Evolutionary conservation across 345 rosid genomes (phyloP).

Genomic region (Lepidium africanum): DNA sequence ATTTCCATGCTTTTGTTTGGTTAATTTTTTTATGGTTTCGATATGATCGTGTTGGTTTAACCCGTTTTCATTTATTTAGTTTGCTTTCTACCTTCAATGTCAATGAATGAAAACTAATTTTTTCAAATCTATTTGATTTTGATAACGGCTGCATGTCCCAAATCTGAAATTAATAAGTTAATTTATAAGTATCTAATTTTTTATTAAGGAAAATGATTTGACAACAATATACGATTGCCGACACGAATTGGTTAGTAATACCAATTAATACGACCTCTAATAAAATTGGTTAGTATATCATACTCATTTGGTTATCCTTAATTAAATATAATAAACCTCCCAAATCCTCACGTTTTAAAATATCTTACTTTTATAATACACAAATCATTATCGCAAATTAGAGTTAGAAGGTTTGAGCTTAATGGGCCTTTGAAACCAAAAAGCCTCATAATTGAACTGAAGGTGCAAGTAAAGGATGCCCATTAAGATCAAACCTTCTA

Average conservation of each 20-base stretch:
- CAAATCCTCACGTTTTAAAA: conserved; percentile 7
- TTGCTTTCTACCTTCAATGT: neutral
- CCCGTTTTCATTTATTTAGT: neutral
- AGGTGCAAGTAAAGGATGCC: neutral
- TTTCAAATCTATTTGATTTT: neutral
- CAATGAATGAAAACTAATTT: neutral
- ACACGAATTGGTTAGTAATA: conserved; percentile 4
- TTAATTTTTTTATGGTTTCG: neutral
- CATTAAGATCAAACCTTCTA: neutral
- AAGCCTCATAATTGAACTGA: neutral
- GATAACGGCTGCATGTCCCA: neutral
- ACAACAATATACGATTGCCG: conserved; percentile 12
- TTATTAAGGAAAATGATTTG: neutral
- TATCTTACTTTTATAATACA: too few species aligned
- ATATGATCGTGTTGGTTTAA: neutral
- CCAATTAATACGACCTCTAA: conserved; percentile 13
- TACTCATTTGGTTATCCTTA: conserved; percentile 3
- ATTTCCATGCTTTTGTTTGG: neutral
- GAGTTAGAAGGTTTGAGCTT: too few species aligned
- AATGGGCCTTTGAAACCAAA: neutral
- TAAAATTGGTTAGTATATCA: conserved; percentile 25
- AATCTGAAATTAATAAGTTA: neutral
- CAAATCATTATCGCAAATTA: neutral
- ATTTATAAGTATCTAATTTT: neutral
- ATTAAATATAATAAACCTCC: conserved; percentile 19